Evolutionary conservation across 2,329 filamentous ascomycete species (phyloP).

Genomic region (Magnaporthiopsis rhizophila): DNA sequence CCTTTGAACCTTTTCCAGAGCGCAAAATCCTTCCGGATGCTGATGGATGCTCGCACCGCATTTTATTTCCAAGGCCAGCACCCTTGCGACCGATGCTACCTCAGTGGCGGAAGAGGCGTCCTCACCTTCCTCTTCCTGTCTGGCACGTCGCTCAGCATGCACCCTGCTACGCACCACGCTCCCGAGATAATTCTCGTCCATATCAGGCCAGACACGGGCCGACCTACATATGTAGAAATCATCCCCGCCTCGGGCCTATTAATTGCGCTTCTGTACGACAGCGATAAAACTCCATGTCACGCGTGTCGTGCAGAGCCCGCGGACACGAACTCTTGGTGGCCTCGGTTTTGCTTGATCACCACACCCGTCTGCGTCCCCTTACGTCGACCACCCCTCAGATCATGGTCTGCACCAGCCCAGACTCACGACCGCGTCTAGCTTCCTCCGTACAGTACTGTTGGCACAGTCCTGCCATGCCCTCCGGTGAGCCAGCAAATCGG

Average conservation of each 20-base stretch:
- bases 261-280: not conserved
- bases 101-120: not conserved
- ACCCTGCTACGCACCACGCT: not conserved
- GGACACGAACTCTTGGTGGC: not conserved
- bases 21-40: not conserved
- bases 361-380: too few relatives aligned
- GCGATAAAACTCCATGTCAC: not conserved
- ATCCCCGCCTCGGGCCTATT: not conserved
- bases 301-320: not conserved
- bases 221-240: not conserved
- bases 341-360: not conserved
- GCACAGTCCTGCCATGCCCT: not conserved
- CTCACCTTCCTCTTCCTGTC: not conserved
- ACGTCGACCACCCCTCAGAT: not conserved
- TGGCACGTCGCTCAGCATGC: not conserved
- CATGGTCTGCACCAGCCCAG: not conserved
- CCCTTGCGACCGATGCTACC: not conserved
- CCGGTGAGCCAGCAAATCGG: not conserved
- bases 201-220: not conserved
- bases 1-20: not conserved
- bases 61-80: not conserved
- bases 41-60: not conserved
- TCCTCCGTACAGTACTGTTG: not conserved
- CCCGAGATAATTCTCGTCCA: not conserved
- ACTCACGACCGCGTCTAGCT: too few relatives aligned